Evolutionary conservation across 1,284 basidiomycete species (phyloP).

Genomic region (Fomitopsis betulina): DNA sequence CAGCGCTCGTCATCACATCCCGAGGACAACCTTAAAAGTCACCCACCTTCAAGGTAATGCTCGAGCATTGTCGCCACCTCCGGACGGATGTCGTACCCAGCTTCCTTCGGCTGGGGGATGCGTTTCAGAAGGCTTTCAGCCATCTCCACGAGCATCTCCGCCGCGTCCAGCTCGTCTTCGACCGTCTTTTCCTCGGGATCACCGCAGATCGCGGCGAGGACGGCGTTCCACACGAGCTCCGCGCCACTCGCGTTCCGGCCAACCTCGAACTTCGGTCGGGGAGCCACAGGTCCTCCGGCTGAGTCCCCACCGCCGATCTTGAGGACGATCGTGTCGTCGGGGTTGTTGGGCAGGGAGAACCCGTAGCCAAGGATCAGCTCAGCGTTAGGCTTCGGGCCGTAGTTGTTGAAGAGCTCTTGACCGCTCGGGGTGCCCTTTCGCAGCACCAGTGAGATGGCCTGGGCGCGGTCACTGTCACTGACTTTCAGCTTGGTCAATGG

Average conservation of each 20-base stretch:
- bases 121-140: constrained; percentile 48
- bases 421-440: constrained; percentile 38
- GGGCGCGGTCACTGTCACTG: not conserved
- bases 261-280: constrained; percentile 52
- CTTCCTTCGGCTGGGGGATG: constrained; percentile 26
- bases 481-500: not conserved
- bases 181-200: constrained; percentile 32
- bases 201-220: constrained; percentile 39
- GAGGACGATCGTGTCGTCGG: constrained; percentile 81
- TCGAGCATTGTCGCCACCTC: constrained; percentile 51
- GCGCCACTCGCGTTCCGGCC: constrained; percentile 50
- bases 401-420: constrained; percentile 84
- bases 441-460: constrained; percentile 35
- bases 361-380: constrained; percentile 88
- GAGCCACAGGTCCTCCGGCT: constrained; percentile 19
- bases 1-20: not conserved
- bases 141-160: constrained; percentile 64
- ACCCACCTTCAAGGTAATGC: constrained; percentile 55
- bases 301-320: constrained; percentile 58
- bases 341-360: constrained; percentile 72
- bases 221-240: constrained; percentile 57
- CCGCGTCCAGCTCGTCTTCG: constrained; percentile 61
- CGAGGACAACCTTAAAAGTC: not conserved
- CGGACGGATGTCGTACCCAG: constrained; percentile 33
- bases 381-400: constrained; percentile 81